Percentiles rank a stretch among this genome's conserved stretches.
Conservation (phyloP, 148 eudicot species). For the Cornus kousa region DNA sequence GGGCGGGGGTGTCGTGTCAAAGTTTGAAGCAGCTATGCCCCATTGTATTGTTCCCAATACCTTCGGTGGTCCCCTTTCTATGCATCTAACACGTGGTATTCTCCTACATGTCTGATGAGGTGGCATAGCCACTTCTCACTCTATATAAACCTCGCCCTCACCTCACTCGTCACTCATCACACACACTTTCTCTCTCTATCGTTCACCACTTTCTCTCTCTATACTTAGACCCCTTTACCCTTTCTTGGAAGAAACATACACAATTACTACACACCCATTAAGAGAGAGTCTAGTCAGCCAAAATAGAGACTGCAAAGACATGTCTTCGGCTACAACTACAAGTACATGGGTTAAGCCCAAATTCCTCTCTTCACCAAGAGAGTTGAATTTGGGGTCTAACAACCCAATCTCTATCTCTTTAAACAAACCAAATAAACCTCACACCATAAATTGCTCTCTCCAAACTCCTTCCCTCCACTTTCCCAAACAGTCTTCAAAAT, state of each 20-base stretch:
- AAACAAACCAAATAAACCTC: not conserved
- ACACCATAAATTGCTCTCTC: slow-evolving; percentile 17
- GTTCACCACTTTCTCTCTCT: not conserved
- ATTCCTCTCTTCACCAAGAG: not conserved
- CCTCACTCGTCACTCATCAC: not conserved
- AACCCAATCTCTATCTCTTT: slow-evolving; percentile 6
- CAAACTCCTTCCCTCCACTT: slow-evolving; percentile 25
- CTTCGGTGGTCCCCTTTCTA: not conserved
- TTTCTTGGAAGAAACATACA: too few species aligned
- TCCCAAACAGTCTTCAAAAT: slow-evolving; percentile 13
- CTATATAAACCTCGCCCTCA: not conserved
- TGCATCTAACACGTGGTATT: slow-evolving; percentile 24
- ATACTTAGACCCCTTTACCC: too few species aligned
- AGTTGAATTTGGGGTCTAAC: not conserved
- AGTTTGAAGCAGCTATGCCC: not conserved
- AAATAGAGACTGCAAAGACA: not conserved
- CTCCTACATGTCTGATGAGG: slow-evolving; percentile 11
- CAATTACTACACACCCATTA: too few species aligned
- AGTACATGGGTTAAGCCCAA: slow-evolving; percentile 21
- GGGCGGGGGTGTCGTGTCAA: slow-evolving; percentile 12
- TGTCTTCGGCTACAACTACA: not conserved
- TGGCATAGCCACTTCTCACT: not conserved
- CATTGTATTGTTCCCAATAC: not conserved
- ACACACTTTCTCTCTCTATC: not conserved
- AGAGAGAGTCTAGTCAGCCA: not conserved